Evolutionary conservation across 768 basidiomycete species (phyloP).

Genomic region (Mycena vulgaris): DNA sequence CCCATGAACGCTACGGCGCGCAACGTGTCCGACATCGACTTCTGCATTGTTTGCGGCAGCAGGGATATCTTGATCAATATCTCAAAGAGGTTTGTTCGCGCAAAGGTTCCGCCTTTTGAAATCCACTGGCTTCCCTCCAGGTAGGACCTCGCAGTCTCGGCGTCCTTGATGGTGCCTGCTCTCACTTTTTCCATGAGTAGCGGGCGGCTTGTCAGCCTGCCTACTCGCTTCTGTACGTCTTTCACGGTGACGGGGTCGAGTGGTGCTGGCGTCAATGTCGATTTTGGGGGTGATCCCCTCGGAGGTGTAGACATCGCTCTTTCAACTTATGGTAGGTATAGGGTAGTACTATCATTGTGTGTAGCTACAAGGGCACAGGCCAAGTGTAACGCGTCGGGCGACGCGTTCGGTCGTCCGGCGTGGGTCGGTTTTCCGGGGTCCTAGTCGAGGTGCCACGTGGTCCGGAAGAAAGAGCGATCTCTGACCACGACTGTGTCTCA

Average conservation of each 20-base stretch:
- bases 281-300: constrained; percentile 21
- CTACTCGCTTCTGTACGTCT: background rate
- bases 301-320: background rate
- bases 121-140: background rate
- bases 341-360: background rate
- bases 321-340: background rate
- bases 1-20: constrained; percentile 4
- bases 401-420: no score
- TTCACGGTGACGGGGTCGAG: background rate
- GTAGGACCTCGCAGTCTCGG: background rate
- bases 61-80: background rate
- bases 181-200: background rate
- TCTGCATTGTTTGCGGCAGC: background rate
- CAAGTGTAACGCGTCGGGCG: no score
- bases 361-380: background rate
- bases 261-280: no score
- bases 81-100: background rate
- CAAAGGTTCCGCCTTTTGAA: background rate
- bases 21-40: background rate
- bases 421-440: background rate
- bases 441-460: constrained; percentile 2
- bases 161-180: background rate
- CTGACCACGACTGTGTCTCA: no score
- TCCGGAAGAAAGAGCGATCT: no score
- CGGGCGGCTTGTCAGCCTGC: background rate